Evolutionary conservation across 768 basidiomycete genomes (phyloP).

Genomic region (Boletus rufocinnamomeus): DNA sequence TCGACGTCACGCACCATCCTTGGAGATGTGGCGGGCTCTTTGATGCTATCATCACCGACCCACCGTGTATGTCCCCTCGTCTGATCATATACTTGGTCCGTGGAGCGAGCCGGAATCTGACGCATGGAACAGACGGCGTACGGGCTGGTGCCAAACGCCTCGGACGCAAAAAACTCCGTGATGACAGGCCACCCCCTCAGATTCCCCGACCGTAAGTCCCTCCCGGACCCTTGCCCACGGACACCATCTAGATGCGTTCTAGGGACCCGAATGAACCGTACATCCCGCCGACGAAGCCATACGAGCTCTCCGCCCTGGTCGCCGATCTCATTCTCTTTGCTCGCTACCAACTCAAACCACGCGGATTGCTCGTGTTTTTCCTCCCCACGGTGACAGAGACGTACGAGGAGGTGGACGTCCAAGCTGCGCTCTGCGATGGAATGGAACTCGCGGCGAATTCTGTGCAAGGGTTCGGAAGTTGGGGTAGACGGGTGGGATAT

Average conservation of each 20-base stretch:
- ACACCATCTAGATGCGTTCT: not conserved
- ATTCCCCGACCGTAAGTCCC: constrained; percentile 47
- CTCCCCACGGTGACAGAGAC: constrained; percentile 90
- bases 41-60: constrained; percentile 94
- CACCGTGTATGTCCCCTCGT: constrained; percentile 68
- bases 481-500: constrained; percentile 82
- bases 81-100: not conserved
- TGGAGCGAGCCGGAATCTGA: not conserved
- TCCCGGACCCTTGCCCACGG: not conserved
- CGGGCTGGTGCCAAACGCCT: constrained; percentile 84
- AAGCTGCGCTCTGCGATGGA: constrained; percentile 75
- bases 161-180: constrained; percentile 58
- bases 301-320: constrained; percentile 85
- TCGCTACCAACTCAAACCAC: constrained; percentile 80
- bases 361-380: constrained; percentile 93
- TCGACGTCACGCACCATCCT: constrained; percentile 89
- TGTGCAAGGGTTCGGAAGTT: constrained; percentile 90
- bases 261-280: constrained; percentile 62
- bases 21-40: constrained; percentile 89
- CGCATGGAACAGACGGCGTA: constrained; percentile 72
- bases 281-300: constrained; percentile 88
- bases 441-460: constrained; percentile 91
- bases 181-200: constrained; percentile 30
- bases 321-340: constrained; percentile 79
- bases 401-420: constrained; percentile 85